Percentiles rank a stretch among this genome's conserved stretches.
Conservation (phyloP, 192 early-diverging fungal genomes). For the Kickxella alabastrina region DNA sequence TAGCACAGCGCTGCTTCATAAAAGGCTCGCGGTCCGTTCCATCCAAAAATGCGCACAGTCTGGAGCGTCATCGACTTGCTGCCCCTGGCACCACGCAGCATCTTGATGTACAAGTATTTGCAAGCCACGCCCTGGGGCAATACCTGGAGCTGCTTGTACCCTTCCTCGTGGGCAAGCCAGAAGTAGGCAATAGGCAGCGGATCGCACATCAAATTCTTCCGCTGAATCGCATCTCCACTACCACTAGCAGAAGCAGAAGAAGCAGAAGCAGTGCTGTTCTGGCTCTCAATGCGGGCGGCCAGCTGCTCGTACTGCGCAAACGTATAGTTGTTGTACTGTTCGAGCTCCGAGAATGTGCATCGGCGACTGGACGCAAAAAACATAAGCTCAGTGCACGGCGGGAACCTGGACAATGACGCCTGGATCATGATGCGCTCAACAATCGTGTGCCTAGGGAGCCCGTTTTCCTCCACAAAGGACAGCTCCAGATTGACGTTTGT, state of each 20-base stretch:
- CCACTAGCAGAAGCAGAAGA: too few species aligned
- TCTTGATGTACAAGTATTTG: constrained; percentile 41
- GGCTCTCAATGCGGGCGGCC: neutral
- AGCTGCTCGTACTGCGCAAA: constrained; percentile 47
- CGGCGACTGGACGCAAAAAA: constrained; percentile 43
- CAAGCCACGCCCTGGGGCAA: constrained; percentile 39
- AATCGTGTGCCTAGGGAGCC: constrained; percentile 12
- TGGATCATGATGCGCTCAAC: constrained; percentile 35
- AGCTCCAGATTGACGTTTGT: constrained; percentile 45
- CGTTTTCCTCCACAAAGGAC: constrained; percentile 1
- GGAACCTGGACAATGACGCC: constrained; percentile 14
- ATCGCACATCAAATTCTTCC: neutral
- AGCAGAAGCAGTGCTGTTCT: too few species aligned
- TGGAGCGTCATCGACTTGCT: constrained; percentile 23
- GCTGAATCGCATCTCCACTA: neutral
- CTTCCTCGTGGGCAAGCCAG: constrained; percentile 39
- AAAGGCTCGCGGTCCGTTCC: constrained; percentile 34
- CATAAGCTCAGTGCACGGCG: constrained; percentile 48
- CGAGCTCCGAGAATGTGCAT: constrained; percentile 25
- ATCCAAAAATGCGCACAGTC: constrained; percentile 32
- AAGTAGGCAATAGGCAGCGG: constrained; percentile 51
- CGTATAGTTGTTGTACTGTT: constrained; percentile 41
- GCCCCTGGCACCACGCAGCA: constrained; percentile 21
- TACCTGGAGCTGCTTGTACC: constrained; percentile 38
- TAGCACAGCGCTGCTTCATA: constrained; percentile 32